phyloP scores from a whole-genome alignment of 2,329 filamentous ascomycete genomes.

The Venturia oleaginea region DNA sequence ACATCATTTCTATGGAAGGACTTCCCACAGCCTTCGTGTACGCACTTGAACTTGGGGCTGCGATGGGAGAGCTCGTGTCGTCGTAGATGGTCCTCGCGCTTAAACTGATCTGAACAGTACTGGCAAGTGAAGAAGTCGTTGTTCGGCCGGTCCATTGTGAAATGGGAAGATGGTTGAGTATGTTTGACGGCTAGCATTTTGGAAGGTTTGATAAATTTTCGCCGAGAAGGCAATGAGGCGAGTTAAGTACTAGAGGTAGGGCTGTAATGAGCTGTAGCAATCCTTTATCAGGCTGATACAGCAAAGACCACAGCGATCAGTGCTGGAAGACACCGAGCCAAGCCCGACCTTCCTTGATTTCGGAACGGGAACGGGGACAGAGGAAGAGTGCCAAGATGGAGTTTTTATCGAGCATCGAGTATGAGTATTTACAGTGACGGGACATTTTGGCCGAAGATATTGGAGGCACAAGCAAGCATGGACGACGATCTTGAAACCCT shows the following conservation, averaged over 20 bases:
- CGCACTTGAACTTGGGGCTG: slow-evolving; percentile 15
- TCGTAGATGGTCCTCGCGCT: slow-evolving; percentile 16
- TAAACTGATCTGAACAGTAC: slow-evolving; percentile 15
- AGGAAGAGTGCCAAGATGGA: background rate
- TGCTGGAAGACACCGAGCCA: slow-evolving; percentile 2
- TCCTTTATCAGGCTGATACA: slow-evolving; percentile 5
- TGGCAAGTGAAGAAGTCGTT: slow-evolving; percentile 15
- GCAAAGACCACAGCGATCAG: slow-evolving; percentile 3
- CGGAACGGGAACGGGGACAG: slow-evolving; percentile 7
- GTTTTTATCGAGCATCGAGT: slow-evolving; percentile 6
- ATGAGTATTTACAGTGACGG: background rate
- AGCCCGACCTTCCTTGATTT: slow-evolving; percentile 7
- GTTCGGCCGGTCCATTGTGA: slow-evolving; percentile 1
- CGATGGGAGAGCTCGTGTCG: slow-evolving; percentile 16
- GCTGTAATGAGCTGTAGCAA: background rate
- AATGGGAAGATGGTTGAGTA: background rate
- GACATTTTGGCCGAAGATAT: background rate
- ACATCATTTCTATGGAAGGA: slow-evolving; percentile 16
- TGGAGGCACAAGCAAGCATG: background rate
- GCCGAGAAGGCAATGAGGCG: background rate
- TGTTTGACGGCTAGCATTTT: slow-evolving; percentile 8
- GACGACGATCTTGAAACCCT: slow-evolving; percentile 5
- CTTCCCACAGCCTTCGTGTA: slow-evolving; percentile 15
- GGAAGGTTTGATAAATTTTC: background rate
- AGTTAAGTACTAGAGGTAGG: slow-evolving; percentile 3